Percentiles rank a stretch among this genome's conserved stretches.
Conservation (phyloP, 208 protist species). For the Angomonas ambiguus region DNA sequence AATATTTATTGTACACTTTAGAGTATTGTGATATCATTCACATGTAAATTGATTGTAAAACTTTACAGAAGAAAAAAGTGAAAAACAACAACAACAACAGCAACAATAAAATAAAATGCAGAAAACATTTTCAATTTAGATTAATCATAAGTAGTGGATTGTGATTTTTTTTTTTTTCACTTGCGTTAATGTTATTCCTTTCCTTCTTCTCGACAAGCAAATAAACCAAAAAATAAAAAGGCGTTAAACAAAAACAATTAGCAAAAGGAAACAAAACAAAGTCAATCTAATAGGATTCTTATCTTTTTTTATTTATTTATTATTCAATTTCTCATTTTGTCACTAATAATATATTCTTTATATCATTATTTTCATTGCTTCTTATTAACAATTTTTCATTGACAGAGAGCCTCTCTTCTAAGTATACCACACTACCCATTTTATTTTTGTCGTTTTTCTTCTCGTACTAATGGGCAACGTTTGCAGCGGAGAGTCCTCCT, state of each 20-base stretch:
- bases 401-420: not conserved
- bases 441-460: not conserved
- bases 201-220: not conserved
- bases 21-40: too few species aligned
- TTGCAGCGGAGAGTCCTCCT: not conserved
- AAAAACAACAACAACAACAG: too few species aligned
- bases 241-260: not conserved
- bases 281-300: too few species aligned
- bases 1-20: not conserved
- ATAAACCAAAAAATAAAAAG: not conserved
- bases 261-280: too few species aligned
- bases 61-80: not conserved
- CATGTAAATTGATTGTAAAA: too few species aligned
- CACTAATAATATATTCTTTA: conserved; percentile 9
- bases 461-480: not conserved
- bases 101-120: too few species aligned
- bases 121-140: too few species aligned
- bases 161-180: conserved; percentile 7
- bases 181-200: not conserved
- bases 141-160: too few species aligned
- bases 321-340: conserved; percentile 14
- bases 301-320: not conserved
- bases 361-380: conserved; percentile 2
- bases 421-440: conserved; percentile 1
- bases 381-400: not conserved